Conservation (phyloP, 495 filamentous ascomycete species). For the Penicillium angulare region DNA sequence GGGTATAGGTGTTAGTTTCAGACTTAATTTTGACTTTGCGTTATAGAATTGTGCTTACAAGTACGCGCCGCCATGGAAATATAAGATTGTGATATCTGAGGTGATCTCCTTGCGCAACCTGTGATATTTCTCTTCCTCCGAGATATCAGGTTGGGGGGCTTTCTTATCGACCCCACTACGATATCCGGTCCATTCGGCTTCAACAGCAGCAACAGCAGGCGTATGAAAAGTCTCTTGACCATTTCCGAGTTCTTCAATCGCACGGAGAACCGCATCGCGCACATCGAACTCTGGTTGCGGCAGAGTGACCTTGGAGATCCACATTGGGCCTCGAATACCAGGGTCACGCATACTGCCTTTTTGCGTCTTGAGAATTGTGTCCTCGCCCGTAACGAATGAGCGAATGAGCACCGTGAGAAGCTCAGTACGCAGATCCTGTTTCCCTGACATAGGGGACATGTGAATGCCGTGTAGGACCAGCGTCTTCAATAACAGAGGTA, state of each 20-base stretch:
- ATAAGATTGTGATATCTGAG: slow-evolving; percentile 69
- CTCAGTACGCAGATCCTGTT: slow-evolving; percentile 78
- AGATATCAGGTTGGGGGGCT: slow-evolving; percentile 53
- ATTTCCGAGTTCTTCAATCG: slow-evolving; percentile 61
- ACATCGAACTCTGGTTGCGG: slow-evolving; percentile 56
- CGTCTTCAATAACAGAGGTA: slow-evolving; percentile 67
- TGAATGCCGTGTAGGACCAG: slow-evolving; percentile 65
- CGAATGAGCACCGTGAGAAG: slow-evolving; percentile 70
- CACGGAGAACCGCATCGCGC: slow-evolving; percentile 56
- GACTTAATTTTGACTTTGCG: no score
- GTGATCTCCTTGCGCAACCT: slow-evolving; percentile 68
- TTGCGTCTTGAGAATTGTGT: slow-evolving; percentile 62
- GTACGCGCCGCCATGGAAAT: slow-evolving; percentile 89
- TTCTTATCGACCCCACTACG: slow-evolving; percentile 56
- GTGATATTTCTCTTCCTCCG: slow-evolving; percentile 70
- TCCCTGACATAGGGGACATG: slow-evolving; percentile 62
- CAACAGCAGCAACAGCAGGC: slow-evolving; percentile 57
- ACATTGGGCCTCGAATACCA: slow-evolving; percentile 74
- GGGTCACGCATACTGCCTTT: slow-evolving; percentile 57
- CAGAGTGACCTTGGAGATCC: slow-evolving; percentile 68
- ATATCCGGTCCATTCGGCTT: slow-evolving; percentile 87
- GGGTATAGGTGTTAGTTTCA: neutral
- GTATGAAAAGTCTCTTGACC: slow-evolving; percentile 47
- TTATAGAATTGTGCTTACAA: no score
- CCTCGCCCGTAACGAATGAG: slow-evolving; percentile 48